These are phyloP conservation scores for Jimgerdemannia flammicorona DNA, from an alignment of 192 early-diverging fungal species.

Conservation along the genomic window DNA sequence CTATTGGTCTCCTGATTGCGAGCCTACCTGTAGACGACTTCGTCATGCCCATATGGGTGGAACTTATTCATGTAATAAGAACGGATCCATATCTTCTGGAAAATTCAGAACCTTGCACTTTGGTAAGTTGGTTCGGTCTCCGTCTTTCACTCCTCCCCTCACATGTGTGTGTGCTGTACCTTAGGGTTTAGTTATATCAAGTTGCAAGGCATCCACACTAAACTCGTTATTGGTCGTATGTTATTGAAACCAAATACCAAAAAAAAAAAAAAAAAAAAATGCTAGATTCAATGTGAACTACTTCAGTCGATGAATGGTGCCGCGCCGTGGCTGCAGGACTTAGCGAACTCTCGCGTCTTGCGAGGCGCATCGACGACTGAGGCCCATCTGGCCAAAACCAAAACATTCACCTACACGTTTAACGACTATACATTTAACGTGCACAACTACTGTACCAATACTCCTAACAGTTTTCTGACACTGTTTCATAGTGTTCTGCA, in stretches of 20 bases:
- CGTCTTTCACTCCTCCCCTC: too few species aligned
- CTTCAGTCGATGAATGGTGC: constrained; percentile 31
- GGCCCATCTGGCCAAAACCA: constrained; percentile 31
- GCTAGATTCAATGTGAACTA: constrained; percentile 26
- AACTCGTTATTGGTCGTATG: constrained; percentile 1
- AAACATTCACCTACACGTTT: constrained; percentile 47
- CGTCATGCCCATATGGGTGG: constrained; percentile 42
- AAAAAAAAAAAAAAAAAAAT: not conserved
- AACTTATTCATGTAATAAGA: constrained; percentile 34
- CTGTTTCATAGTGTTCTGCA: constrained; percentile 71
- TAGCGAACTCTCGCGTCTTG: constrained; percentile 19
- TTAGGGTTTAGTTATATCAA: too few species aligned
- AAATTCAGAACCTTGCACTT: constrained; percentile 35
- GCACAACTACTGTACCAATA: constrained; percentile 56
- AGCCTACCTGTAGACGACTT: constrained; percentile 37
- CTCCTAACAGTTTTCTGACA: constrained; percentile 68
- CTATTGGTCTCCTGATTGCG: constrained; percentile 36
- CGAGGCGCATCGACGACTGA: constrained; percentile 21
- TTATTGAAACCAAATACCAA: not conserved
- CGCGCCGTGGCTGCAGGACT: constrained; percentile 24
- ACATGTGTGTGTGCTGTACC: too few species aligned
- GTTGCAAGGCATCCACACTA: not conserved
- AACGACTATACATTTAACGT: constrained; percentile 63
- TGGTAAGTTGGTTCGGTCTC: constrained; percentile 22
- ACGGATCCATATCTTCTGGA: constrained; percentile 32